Percentiles rank a stretch among this genome's conserved stretches.
These are phyloP conservation scores for Arabidopsis arenosa DNA, from an alignment of 345 rosid genomes.

Conservation along the genomic window DNA sequence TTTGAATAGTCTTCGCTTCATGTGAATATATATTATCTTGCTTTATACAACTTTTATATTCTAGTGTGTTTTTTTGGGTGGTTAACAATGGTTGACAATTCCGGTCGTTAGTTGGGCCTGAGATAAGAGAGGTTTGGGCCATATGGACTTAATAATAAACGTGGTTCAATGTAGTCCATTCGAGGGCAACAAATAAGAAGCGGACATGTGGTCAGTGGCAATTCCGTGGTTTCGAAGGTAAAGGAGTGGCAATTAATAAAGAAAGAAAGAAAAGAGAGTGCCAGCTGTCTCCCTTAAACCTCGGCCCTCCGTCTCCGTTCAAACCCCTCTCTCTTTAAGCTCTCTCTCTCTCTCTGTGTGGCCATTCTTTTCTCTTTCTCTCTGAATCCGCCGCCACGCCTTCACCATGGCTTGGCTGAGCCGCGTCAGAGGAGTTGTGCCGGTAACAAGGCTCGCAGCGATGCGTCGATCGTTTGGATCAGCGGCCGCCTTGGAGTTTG, in stretches of 20 bases:
- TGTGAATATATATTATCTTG: not conserved
- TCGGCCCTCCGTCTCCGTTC: constrained; percentile 1
- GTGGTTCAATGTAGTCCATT: constrained; percentile 4
- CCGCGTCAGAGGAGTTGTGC: constrained; percentile 49
- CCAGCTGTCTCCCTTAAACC: constrained; percentile 50
- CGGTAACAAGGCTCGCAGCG: constrained; percentile 28
- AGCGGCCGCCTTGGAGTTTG: constrained; percentile 63
- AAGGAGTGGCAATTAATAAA: constrained; percentile 10
- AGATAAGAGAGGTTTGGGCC: not conserved
- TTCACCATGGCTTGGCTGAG: constrained; percentile 68
- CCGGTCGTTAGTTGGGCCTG: constrained; percentile 21
- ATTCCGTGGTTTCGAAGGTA: constrained; percentile 25
- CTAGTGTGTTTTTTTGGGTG: not conserved
- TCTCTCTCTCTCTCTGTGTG: constrained; percentile 1
- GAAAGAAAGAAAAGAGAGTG: not conserved
- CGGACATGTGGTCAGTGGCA: constrained; percentile 40
- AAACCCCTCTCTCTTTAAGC: constrained; percentile 19
- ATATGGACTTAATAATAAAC: not conserved
- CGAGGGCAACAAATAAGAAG: not conserved
- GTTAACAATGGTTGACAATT: constrained; percentile 18
- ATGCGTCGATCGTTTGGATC: constrained; percentile 60
- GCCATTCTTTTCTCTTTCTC: constrained; percentile 10
- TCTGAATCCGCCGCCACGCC: constrained; percentile 45
- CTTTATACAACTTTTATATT: too few species aligned
- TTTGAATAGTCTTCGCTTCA: constrained; percentile 37